Percentiles rank a stretch among this genome's conserved stretches.
These are phyloP conservation scores for Zea luxurians DNA, from an alignment of 176 grass and related monocot genomes.

Conservation along the genomic window DNA sequence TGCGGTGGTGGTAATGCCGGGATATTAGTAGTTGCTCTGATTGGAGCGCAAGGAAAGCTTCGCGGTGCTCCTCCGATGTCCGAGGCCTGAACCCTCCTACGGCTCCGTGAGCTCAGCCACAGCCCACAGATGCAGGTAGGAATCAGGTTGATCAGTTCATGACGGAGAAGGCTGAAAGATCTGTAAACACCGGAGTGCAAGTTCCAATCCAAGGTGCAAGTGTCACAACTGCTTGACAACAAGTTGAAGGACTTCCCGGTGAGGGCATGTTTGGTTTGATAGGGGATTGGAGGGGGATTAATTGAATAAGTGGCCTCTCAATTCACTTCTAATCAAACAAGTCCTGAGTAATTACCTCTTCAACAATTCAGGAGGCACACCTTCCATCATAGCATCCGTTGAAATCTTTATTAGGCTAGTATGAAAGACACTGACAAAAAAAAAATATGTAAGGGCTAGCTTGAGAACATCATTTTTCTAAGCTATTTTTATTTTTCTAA, in stretches of 20 bases:
- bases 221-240: not conserved
- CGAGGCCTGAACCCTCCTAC: slow-evolving; percentile 3
- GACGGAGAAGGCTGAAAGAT: not conserved
- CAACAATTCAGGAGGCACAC: not conserved
- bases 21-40: slow-evolving; percentile 25
- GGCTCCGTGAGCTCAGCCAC: slow-evolving; percentile 40
- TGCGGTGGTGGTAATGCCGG: not conserved
- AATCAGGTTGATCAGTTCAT: not conserved
- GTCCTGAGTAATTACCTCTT: not conserved
- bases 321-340: no score
- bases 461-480: no score
- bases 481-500: no score
- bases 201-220: not conserved
- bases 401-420: no score
- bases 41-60: slow-evolving; percentile 27
- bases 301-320: no score
- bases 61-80: not conserved
- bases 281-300: no score
- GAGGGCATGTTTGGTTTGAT: no score
- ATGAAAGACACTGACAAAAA: no score
- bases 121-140: slow-evolving; percentile 1
- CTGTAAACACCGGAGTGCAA: not conserved
- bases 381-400: no score
- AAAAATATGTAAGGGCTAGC: no score
- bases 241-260: not conserved